Conservation (phyloP, 352 stramenopile genomes). For the Globisporangium yorkense region DNA sequence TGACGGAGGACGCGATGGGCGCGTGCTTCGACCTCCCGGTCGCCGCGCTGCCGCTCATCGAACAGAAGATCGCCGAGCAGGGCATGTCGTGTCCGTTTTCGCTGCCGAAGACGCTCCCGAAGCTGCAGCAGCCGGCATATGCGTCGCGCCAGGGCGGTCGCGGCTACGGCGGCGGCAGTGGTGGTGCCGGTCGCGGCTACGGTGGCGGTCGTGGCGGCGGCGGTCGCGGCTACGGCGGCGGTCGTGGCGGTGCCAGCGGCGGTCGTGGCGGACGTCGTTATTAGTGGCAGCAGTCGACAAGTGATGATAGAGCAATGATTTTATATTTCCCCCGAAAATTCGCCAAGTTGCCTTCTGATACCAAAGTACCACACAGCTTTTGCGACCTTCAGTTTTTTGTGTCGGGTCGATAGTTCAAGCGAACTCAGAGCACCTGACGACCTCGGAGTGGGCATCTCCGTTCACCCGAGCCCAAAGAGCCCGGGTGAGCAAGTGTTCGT, state of each 20-base stretch:
- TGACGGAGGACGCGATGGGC: constrained; percentile 84
- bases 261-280: constrained; percentile 3
- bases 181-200: constrained; percentile 25
- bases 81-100: constrained; percentile 64
- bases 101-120: constrained; percentile 69
- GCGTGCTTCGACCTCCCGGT: constrained; percentile 90
- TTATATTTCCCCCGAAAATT: background rate
- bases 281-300: background rate
- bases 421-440: background rate
- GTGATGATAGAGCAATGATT: constrained; percentile 1
- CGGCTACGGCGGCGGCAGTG: constrained; percentile 25
- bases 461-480: no score
- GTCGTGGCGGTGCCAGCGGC: background rate
- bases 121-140: constrained; percentile 68
- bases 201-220: constrained; percentile 22
- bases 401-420: no score
- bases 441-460: background rate
- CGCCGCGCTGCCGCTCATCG: constrained; percentile 48
- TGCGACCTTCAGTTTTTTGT: no score
- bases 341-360: no score
- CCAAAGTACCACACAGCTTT: no score
- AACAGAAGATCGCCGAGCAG: constrained; percentile 71
- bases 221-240: background rate
- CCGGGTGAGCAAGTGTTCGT: no score
- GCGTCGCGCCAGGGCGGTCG: constrained; percentile 29